Percentiles rank a stretch among this genome's conserved stretches.
Evolutionary conservation across 805 yeast species (phyloP).

Genomic region (Saturnispora gosingensis): DNA sequence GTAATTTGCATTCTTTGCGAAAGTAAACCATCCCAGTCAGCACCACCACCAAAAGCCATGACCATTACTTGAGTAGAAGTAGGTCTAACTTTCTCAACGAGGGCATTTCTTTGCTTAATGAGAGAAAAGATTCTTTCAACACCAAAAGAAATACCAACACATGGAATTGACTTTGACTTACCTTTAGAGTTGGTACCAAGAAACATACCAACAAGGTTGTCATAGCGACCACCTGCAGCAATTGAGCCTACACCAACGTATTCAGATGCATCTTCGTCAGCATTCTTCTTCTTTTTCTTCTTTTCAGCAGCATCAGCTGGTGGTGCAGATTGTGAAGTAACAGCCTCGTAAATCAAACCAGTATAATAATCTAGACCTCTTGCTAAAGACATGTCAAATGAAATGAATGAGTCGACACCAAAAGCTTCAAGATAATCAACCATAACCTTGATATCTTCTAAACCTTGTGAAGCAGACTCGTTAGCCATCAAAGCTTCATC

Average conservation of each 20-base stretch:
- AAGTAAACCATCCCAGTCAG: slow-evolving; percentile 88
- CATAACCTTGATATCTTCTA: slow-evolving; percentile 67
- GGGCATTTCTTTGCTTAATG: slow-evolving; percentile 64
- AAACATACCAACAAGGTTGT: slow-evolving; percentile 94
- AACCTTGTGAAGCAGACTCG: slow-evolving; percentile 69
- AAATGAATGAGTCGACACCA: slow-evolving; percentile 53
- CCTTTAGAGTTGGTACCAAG: slow-evolving; percentile 69
- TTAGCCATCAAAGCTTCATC: slow-evolving; percentile 55
- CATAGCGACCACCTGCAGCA: slow-evolving; percentile 99
- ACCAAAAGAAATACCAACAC: slow-evolving; percentile 96
- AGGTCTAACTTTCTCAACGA: slow-evolving; percentile 61
- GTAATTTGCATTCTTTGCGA: slow-evolving; percentile 86
- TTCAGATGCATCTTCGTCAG: slow-evolving; percentile 87
- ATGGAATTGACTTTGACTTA: slow-evolving; percentile 72
- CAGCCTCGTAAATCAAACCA: slow-evolving; percentile 94
- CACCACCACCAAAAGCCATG: slow-evolving; percentile 99
- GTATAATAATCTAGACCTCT: slow-evolving; percentile 98
- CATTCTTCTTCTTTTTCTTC: slow-evolving; percentile 26
- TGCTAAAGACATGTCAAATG: slow-evolving; percentile 90
- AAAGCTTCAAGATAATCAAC: slow-evolving; percentile 78
- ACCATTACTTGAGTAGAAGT: slow-evolving; percentile 87
- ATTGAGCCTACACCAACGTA: slow-evolving; percentile 98
- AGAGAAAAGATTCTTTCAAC: slow-evolving; percentile 90
- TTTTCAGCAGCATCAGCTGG: slow-evolving; percentile 69
- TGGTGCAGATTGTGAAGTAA: slow-evolving; percentile 93